Evolutionary conservation across 1,284 basidiomycete genomes (phyloP).

Genomic region (Malassezia vespertilionis): DNA sequence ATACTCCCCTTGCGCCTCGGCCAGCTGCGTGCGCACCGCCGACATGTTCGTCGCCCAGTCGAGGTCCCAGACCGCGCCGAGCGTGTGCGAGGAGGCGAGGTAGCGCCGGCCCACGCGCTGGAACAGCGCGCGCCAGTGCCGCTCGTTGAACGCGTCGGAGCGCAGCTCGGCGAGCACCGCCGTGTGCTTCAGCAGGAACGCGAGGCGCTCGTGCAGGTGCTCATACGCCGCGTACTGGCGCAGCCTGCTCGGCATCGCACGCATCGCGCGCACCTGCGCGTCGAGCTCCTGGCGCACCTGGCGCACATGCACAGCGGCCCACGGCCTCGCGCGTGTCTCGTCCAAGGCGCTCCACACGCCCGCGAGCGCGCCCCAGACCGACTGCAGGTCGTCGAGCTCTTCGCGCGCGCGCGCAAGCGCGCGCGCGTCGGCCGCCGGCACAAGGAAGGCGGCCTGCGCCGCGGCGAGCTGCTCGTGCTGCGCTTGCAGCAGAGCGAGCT

Average conservation of each 20-base stretch:
- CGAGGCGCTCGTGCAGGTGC: constrained; percentile 84
- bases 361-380: constrained; percentile 95
- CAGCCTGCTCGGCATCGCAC: constrained; percentile 98
- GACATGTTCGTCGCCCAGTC: constrained; percentile 86
- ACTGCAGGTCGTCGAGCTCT: constrained; percentile 88
- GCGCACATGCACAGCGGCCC: constrained; percentile 75
- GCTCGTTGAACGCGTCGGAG: constrained; percentile 90
- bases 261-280: constrained; percentile 71
- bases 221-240: constrained; percentile 97
- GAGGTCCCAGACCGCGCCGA: constrained; percentile 93
- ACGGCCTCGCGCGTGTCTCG: constrained; percentile 75
- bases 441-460: constrained; percentile 90
- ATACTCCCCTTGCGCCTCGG: constrained; percentile 89
- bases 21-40: constrained; percentile 82
- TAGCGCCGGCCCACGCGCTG: constrained; percentile 59
- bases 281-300: constrained; percentile 92
- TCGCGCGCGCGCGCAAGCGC: constrained; percentile 86
- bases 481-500: constrained; percentile 75
- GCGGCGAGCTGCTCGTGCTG: constrained; percentile 86
- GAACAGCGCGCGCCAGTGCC: constrained; percentile 97
- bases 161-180: constrained; percentile 80
- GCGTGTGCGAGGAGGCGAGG: constrained; percentile 62
- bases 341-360: constrained; percentile 90
- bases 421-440: constrained; percentile 79
- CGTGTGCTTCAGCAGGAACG: constrained; percentile 78